phyloP scores from a whole-genome alignment of 2,329 filamentous ascomycete species.

The Escovopsis weberi region DNA sequence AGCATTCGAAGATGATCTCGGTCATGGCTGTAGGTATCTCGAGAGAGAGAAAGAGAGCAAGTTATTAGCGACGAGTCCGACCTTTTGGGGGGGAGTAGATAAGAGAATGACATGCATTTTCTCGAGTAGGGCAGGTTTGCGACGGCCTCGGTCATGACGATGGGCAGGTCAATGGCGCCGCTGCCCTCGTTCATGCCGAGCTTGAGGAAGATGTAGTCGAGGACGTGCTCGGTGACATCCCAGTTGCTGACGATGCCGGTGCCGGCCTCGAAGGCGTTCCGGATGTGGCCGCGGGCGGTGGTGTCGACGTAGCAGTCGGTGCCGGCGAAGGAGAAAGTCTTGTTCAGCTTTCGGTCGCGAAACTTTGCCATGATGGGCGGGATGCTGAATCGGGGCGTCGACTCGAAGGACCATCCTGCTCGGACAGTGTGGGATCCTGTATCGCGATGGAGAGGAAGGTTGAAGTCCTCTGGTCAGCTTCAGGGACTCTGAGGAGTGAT shows the following conservation, averaged over 20 bases:
- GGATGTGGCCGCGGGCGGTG: slow-evolving; percentile 77
- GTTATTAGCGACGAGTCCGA: neutral
- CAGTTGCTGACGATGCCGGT: slow-evolving; percentile 91
- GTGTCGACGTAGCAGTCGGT: slow-evolving; percentile 91
- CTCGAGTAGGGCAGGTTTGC: slow-evolving; percentile 81
- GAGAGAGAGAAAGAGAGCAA: too few relatives aligned
- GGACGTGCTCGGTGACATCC: slow-evolving; percentile 89
- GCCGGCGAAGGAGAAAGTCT: slow-evolving; percentile 84
- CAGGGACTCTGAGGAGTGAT: neutral
- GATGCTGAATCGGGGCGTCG: slow-evolving; percentile 61
- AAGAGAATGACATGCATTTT: slow-evolving; percentile 50
- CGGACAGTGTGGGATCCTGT: slow-evolving; percentile 76
- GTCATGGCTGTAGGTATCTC: slow-evolving; percentile 58
- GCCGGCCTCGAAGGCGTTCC: slow-evolving; percentile 80
- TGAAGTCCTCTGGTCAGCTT: slow-evolving; percentile 7
- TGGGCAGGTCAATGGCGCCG: slow-evolving; percentile 65
- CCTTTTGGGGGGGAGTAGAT: neutral
- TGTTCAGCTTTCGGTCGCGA: slow-evolving; percentile 82
- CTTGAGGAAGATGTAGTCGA: slow-evolving; percentile 93
- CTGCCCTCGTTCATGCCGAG: slow-evolving; percentile 67
- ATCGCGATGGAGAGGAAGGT: too few relatives aligned
- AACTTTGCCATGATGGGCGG: slow-evolving; percentile 92
- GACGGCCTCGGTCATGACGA: slow-evolving; percentile 92
- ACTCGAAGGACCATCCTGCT: slow-evolving; percentile 91
- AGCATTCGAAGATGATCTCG: slow-evolving; percentile 94